Evolutionary conservation across 2,329 filamentous ascomycete genomes (phyloP).

Genomic region (Grosmannia clavigera): DNA sequence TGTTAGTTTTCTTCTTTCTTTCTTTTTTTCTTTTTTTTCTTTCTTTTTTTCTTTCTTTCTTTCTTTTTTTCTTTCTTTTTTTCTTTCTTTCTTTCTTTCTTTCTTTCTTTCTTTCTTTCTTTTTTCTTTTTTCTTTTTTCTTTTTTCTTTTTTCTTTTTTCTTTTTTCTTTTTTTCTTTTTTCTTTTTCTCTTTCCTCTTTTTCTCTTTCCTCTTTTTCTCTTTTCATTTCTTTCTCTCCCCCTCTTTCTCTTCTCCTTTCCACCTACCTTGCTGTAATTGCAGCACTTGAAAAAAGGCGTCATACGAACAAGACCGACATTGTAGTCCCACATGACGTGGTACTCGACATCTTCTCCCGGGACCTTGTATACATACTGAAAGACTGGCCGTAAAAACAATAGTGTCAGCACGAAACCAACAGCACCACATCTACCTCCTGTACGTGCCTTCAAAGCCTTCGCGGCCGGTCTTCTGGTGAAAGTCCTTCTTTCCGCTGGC

Average conservation of each 20-base stretch:
- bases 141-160: not conserved
- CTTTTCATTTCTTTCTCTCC: not conserved
- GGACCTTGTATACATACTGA: conserved; percentile 68
- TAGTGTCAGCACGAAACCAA: not conserved
- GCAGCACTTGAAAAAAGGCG: conserved; percentile 85
- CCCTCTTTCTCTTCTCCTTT: too few relatives aligned
- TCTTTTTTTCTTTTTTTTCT: not conserved
- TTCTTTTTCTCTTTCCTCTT: not conserved
- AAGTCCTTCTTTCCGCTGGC: conserved; percentile 91
- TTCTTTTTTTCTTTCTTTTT: not conserved
- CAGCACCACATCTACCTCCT: not conserved
- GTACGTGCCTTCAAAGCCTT: conserved; percentile 70
- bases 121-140: not conserved
- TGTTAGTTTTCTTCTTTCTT: not conserved
- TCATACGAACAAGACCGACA: conserved; percentile 84
- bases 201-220: not conserved
- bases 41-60: not conserved
- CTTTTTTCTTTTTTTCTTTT: not conserved
- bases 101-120: not conserved
- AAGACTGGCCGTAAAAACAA: conserved; percentile 45
- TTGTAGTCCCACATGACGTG: conserved; percentile 97
- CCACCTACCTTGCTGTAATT: conserved; percentile 70
- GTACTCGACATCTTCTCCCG: conserved; percentile 50
- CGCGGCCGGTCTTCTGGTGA: conserved; percentile 70
- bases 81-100: too few relatives aligned